Base-by-base conservation (phyloP, 768 basidiomycete species). In the Auricularia auricula-judae region DNA sequence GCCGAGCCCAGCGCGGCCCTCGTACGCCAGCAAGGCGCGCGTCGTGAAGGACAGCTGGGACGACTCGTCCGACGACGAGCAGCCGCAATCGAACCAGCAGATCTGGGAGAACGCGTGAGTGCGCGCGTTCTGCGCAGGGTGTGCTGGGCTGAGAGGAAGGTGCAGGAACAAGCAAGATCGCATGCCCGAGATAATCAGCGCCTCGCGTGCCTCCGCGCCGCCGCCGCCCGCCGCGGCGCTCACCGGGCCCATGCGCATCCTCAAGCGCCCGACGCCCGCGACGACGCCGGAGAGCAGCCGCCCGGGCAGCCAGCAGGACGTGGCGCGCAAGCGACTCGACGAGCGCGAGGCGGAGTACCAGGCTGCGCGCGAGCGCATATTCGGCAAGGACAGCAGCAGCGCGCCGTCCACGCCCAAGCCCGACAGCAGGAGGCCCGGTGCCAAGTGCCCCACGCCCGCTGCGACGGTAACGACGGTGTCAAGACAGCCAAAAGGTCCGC, bases 341-440 rank as follows among this genome's bases (percentile, higher is more conserved):
- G 86, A 88, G 64, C 82, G 88, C 51, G 88, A 89, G 71, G 86
- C 83, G 18, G 81, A 84, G 63, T 91, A 91, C 72, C 81, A 86
- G 64, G 87, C 84, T 21, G 88, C 89, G 2, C 76, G 89, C 34
- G 83, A 86, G 63, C 80, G 89, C 23, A 91, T 91, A 62, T 91
- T 91, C 56, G 69, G 65, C 10, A 51, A 51, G 47, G 47, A 51
- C 47, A 51, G 8, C 18, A 5, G 11, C 14, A 51, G 47, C 47
- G 47, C 47, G 14, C 16, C 47, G 5, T 51, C 47, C 10, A 51
- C 14, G 18, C 47, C 47, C 7, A 42, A 29, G 29, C 29, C 29
- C 29, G 29, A 44, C 43, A 44, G 43, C 43, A 44, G 47, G 21
- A 10, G 18, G 47, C 18, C 47, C 18, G 18, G 47, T 18, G 47